A percentile compares a stretch with the other conserved stretches of the same genome.
These are phyloP conservation scores for Bruguiera sexangula DNA, from an alignment of 345 rosid species.

Conservation along the genomic window DNA sequence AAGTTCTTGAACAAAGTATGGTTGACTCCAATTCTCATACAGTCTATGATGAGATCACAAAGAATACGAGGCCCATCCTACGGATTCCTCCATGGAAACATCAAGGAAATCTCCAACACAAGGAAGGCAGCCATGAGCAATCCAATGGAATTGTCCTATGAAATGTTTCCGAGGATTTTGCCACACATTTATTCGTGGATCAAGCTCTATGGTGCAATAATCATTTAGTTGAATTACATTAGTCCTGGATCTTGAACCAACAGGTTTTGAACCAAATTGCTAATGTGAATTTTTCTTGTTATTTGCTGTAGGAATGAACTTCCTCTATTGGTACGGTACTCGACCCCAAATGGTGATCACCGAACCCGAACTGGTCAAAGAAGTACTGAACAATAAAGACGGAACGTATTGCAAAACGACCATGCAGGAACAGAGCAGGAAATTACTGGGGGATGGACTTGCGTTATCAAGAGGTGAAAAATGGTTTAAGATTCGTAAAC, in stretches of 20 bases:
- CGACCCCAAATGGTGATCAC: conserved; percentile 36
- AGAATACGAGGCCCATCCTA: conserved; percentile 32
- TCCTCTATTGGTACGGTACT: conserved; percentile 35
- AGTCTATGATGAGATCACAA: conserved; percentile 19
- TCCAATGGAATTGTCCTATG: conserved; percentile 24
- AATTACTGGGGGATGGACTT: conserved; percentile 40
- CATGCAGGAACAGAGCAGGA: background rate
- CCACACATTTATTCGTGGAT: conserved; percentile 37
- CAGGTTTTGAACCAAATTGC: too few species aligned
- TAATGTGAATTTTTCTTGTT: background rate
- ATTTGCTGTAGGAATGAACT: conserved; percentile 29
- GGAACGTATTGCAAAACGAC: conserved; percentile 16
- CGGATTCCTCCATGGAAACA: conserved; percentile 29
- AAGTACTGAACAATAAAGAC: conserved; percentile 37
- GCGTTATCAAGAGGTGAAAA: conserved; percentile 30
- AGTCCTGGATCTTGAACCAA: too few species aligned
- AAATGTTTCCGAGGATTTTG: conserved; percentile 22
- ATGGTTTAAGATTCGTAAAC: conserved; percentile 42
- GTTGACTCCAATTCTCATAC: conserved; percentile 21
- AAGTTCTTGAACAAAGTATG: conserved; percentile 21
- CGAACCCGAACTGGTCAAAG: conserved; percentile 40
- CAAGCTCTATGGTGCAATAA: conserved; percentile 20
- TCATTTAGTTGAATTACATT: too few species aligned
- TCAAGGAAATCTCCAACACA: conserved; percentile 13
- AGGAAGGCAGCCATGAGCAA: background rate